Conservation (phyloP, 805 yeast species). For the Saccharomycopsis babjevae region DNA sequence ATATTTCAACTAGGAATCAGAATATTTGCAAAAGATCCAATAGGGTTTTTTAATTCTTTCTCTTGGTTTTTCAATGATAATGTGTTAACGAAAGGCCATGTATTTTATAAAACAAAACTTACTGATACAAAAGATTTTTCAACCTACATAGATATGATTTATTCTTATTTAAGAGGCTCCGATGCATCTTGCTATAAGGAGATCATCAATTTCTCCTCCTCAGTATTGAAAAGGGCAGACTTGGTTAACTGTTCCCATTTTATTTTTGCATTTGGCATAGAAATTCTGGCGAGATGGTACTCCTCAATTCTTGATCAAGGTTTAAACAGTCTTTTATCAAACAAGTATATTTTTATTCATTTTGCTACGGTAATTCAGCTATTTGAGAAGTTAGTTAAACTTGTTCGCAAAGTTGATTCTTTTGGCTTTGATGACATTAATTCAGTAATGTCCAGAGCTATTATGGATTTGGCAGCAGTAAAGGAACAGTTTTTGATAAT, state of each 20-base stretch:
- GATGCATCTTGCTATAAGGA: neutral
- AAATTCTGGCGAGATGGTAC: neutral
- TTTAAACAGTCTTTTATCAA: neutral
- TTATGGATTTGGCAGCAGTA: neutral
- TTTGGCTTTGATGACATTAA: neutral
- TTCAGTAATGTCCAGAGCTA: slow-evolving; percentile 4
- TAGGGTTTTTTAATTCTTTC: neutral
- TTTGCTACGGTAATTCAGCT: neutral
- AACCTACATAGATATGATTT: neutral
- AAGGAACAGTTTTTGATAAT: neutral
- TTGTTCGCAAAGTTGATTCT: neutral
- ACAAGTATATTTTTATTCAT: neutral
- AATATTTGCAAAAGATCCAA: slow-evolving; percentile 1
- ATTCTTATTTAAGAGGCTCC: neutral
- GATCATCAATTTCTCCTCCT: neutral
- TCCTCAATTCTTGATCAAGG: neutral
- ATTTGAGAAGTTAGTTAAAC: neutral
- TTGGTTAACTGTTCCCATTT: neutral
- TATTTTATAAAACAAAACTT: neutral
- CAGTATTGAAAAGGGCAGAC: neutral
- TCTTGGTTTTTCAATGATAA: neutral
- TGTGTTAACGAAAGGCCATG: neutral
- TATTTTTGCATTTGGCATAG: neutral
- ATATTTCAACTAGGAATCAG: slow-evolving; percentile 1
- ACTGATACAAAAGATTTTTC: neutral